Base-by-base conservation (phyloP, 345 rosid species). In the Aquilaria yunnanensis region DNA sequence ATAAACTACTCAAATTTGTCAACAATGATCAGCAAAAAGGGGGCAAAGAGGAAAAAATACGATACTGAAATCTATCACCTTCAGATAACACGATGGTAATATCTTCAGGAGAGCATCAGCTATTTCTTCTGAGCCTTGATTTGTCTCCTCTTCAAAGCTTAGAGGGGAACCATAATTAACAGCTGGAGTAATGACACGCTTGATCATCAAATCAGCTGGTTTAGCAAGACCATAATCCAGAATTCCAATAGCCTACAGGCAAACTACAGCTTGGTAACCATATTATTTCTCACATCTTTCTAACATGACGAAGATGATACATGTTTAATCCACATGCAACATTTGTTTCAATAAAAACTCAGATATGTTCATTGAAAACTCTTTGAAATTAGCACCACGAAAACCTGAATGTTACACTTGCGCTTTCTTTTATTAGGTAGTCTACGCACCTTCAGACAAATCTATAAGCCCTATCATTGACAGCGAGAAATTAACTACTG, bases 161-260 rank as follows among this genome's bases (percentile, higher is more conserved):
- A 81, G 67, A 73, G 81, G 73, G 32, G 86, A 86, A 52, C 74
- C 77, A 74, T 66, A 72, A 67, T 74, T 85, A 72, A 85, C 81
- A 76, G 89, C 88, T 63, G 93, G 92, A 43, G 82, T 71, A 49
- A 94, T 78, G 65, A 80, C 83, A 81, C 80, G 77, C 80, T 94
- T 94, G 77, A 94, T 80, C 81, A 80, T 85, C 78, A 78, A 75
- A 73, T 94, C 96, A 63, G 96, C 96, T 74, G 80, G 91, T 77
- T 85, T 88, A 45, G 96, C 93, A 76, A 90, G 74, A 68, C 97
- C 92, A 79, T 83, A 94, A 74, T 85, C 96, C 75, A 85, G 77
- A 56, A 88, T 82, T 60, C 85, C 96, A 76, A 83, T 72, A 78
- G 80, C 96, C 99, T 90, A 83, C 34, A 71, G 49, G 34, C 12